A percentile compares a stretch with the other conserved stretches of the same genome.
These are phyloP conservation scores for Coniochaeta sp. DNA, from an alignment of 2,329 filamentous ascomycete species.

Conservation along the genomic window DNA sequence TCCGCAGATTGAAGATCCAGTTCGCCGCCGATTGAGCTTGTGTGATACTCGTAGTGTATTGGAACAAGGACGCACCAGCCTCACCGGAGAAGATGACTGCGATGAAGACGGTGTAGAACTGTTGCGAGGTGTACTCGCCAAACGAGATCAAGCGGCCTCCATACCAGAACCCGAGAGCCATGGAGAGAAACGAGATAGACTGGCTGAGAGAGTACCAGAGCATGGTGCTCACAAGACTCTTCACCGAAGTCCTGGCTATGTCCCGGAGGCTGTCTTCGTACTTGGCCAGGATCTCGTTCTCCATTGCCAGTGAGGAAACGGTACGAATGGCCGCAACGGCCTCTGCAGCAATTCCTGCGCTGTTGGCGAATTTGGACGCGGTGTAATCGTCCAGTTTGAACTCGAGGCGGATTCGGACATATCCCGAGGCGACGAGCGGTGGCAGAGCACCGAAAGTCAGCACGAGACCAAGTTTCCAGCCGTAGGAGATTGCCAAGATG, in stretches of 20 bases:
- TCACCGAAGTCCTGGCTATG: conserved; percentile 8
- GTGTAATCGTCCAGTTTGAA: conserved; percentile 36
- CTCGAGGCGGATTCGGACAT: conserved; percentile 41
- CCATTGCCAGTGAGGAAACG: conserved; percentile 12
- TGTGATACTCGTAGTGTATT: conserved; percentile 44
- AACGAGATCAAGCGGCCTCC: conserved; percentile 31
- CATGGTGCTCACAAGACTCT: conserved; percentile 29
- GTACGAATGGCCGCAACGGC: conserved; percentile 13
- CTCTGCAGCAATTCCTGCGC: conserved; percentile 41
- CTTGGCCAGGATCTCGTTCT: conserved; percentile 18
- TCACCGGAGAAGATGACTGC: conserved; percentile 39
- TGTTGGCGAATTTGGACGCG: conserved; percentile 34
- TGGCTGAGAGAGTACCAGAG: conserved; percentile 32
- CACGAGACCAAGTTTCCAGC: conserved; percentile 44
- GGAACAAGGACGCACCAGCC: conserved; percentile 31
- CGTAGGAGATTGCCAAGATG: conserved; percentile 35
- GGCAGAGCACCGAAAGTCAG: conserved; percentile 38
- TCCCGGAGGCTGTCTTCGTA: conserved; percentile 17
- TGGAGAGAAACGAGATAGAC: conserved; percentile 21
- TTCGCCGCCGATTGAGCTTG: conserved; percentile 40
- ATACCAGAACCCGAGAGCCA: conserved; percentile 17
- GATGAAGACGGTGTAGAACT: conserved; percentile 46
- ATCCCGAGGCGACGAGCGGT: conserved; percentile 36
- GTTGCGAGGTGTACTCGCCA: conserved; percentile 36
- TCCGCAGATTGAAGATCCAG: conserved; percentile 37